phyloP scores from a whole-genome alignment of 495 filamentous ascomycete genomes.

The Cryomyces minteri region DNA sequence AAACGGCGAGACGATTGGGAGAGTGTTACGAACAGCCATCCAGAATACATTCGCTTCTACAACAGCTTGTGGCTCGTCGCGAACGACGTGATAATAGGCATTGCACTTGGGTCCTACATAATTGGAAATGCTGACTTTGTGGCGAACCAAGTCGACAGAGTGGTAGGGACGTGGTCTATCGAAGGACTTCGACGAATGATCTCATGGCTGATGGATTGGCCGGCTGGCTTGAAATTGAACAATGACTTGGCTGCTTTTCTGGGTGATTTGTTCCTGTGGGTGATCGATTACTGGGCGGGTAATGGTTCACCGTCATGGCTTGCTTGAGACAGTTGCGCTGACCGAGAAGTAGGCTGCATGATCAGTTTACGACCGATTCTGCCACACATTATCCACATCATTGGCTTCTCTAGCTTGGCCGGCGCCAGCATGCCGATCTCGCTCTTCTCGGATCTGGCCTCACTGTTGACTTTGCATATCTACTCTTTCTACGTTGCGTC shows the following conservation, averaged over 20 bases:
- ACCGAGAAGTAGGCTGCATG: constrained; percentile 39
- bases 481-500: constrained; percentile 96
- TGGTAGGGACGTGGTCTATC: constrained; percentile 70
- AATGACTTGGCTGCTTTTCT: constrained; percentile 86
- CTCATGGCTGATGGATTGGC: constrained; percentile 89
- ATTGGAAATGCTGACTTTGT: constrained; percentile 86
- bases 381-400: constrained; percentile 75
- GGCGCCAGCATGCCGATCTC: constrained; percentile 96
- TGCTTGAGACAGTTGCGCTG: not conserved
- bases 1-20: constrained; percentile 85
- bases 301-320: constrained; percentile 10
- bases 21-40: constrained; percentile 85
- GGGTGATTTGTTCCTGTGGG: constrained; percentile 90
- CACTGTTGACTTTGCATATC: constrained; percentile 83
- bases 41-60: constrained; percentile 98
- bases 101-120: constrained; percentile 89
- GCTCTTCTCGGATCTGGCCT: constrained; percentile 85
- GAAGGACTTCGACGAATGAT: constrained; percentile 81
- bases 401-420: constrained; percentile 87
- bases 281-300: constrained; percentile 94
- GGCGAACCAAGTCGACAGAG: constrained; percentile 57
- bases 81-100: constrained; percentile 97
- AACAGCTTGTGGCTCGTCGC: constrained; percentile 97
- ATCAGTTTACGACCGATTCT: constrained; percentile 56
- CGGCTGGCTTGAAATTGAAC: constrained; percentile 96